These are phyloP conservation scores for Erucastrum elatum DNA, from an alignment of 345 rosid genomes.

Conservation along the genomic window DNA sequence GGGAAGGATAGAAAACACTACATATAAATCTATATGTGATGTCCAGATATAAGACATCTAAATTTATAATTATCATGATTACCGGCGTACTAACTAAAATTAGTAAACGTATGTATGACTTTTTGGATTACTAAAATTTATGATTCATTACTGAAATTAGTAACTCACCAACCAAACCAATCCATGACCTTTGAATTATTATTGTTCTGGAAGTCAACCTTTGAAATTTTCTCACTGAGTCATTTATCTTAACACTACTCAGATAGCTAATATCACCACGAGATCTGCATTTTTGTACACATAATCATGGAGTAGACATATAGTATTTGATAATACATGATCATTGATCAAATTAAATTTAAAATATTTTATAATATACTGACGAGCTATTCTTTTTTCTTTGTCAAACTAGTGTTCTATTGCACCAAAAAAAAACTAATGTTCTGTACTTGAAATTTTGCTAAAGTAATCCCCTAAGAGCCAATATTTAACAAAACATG, in stretches of 20 bases:
- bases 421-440: not conserved
- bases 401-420: not conserved
- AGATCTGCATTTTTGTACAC: not conserved
- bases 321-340: not conserved
- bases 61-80: not conserved
- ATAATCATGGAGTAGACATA: not conserved
- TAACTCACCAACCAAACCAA: not conserved
- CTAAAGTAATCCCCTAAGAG: not conserved
- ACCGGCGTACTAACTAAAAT: not conserved
- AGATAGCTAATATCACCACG: no score
- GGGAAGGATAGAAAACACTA: not conserved
- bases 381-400: not conserved
- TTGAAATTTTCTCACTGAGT: not conserved
- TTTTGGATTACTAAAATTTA: not conserved
- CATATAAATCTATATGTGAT: not conserved
- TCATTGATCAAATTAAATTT: not conserved
- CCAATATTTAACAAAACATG: slow-evolving; percentile 8
- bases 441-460: not conserved
- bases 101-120: not conserved
- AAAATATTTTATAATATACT: not conserved
- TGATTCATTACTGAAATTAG: not conserved
- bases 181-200: not conserved
- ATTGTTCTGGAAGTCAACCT: no score
- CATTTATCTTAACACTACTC: not conserved
- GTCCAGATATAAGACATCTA: not conserved